Conservation (phyloP, 352 stramenopile genomes). For the Phytophthora niederhauseri region DNA sequence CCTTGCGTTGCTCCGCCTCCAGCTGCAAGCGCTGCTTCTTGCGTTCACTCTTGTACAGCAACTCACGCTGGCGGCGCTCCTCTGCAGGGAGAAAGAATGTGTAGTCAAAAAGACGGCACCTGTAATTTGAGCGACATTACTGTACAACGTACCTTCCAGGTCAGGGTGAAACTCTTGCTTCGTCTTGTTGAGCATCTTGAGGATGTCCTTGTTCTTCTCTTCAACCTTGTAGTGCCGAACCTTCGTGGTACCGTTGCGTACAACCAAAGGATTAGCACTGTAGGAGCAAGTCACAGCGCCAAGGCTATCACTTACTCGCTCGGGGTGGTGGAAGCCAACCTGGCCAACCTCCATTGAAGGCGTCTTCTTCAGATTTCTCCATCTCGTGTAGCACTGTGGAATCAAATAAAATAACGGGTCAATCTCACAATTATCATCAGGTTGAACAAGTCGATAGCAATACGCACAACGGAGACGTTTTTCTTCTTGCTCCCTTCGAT, state of each 20-base stretch:
- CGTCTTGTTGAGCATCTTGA: constrained; percentile 90
- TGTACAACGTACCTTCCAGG: constrained; percentile 59
- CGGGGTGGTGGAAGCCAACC: constrained; percentile 84
- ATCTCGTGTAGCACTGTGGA: constrained; percentile 91
- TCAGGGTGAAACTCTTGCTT: constrained; percentile 81
- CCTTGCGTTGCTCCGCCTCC: constrained; percentile 56
- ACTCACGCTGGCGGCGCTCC: constrained; percentile 63
- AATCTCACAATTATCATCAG: neutral
- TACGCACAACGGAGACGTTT: constrained; percentile 78
- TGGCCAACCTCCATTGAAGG: constrained; percentile 92
- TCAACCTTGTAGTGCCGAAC: constrained; percentile 72
- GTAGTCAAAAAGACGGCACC: constrained; percentile 16
- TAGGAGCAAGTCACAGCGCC: neutral
- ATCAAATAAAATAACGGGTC: neutral
- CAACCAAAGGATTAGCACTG: too few species aligned
- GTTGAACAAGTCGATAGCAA: neutral
- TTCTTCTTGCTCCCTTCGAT: constrained; percentile 95
- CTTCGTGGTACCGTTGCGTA: constrained; percentile 24
- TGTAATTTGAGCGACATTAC: constrained; percentile 1
- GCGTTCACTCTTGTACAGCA: constrained; percentile 73
- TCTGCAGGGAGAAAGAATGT: constrained; percentile 46
- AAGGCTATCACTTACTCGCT: constrained; percentile 44
- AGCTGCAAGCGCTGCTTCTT: constrained; percentile 72
- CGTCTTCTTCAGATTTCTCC: constrained; percentile 93
- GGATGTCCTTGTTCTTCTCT: constrained; percentile 88